phyloP scores from a whole-genome alignment of 2,329 filamentous ascomycete genomes.

The Didymella pomorum region DNA sequence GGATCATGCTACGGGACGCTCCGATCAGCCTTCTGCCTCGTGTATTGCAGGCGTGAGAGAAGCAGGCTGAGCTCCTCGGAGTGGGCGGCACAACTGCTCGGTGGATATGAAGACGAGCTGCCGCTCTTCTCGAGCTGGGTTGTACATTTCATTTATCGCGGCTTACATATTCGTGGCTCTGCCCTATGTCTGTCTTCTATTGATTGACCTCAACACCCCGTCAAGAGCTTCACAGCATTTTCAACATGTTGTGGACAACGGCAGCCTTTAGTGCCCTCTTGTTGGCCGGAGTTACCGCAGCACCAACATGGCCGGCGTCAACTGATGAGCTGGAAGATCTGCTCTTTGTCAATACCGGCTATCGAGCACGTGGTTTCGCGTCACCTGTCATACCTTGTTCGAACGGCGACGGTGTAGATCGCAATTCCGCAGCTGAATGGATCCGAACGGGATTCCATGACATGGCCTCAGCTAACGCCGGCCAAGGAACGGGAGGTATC shows the following conservation, averaged over 20 bases:
- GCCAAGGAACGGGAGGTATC: constrained; percentile 60
- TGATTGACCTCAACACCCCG: background rate
- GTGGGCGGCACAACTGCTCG: constrained; percentile 1
- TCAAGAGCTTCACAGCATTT: background rate
- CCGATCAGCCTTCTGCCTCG: constrained; percentile 6
- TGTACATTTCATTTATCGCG: background rate
- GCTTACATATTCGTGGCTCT: background rate
- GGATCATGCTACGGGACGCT: constrained; percentile 5
- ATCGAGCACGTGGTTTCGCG: constrained; percentile 64
- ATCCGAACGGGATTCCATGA: constrained; percentile 69
- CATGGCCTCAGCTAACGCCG: constrained; percentile 64
- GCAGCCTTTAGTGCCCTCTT: constrained; percentile 16
- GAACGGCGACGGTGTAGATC: constrained; percentile 55
- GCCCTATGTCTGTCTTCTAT: background rate
- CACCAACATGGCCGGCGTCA: constrained; percentile 67
- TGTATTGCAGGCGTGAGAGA: background rate
- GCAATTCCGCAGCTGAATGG: constrained; percentile 69
- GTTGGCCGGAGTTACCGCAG: constrained; percentile 44
- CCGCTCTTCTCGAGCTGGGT: background rate
- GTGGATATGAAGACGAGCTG: constrained; percentile 3
- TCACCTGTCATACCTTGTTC: constrained; percentile 66
- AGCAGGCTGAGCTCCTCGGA: constrained; percentile 2
- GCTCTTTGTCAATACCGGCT: constrained; percentile 66
- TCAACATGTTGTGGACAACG: constrained; percentile 11
- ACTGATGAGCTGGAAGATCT: constrained; percentile 71